A percentile compares a stretch with the other conserved stretches of the same genome.
These are phyloP conservation scores for Monosporascus cannonballus DNA, from an alignment of 2,329 filamentous ascomycete genomes.

Conservation along the genomic window DNA sequence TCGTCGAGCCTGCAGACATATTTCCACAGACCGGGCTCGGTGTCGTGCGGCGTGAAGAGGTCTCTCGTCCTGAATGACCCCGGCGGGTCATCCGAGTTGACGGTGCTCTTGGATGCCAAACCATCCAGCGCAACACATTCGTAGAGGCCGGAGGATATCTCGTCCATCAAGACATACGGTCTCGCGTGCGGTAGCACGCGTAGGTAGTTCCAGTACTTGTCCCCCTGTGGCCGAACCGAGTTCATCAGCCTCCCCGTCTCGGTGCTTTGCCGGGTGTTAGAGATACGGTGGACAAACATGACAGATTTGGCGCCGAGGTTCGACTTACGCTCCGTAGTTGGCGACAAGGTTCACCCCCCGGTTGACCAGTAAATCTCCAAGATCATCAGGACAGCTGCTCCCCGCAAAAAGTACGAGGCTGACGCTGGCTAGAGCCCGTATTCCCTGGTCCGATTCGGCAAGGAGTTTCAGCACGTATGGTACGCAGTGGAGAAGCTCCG, in stretches of 20 bases:
- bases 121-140: constrained; percentile 25
- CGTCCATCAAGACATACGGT: constrained; percentile 32
- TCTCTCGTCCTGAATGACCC: constrained; percentile 39
- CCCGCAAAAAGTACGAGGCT: constrained; percentile 45
- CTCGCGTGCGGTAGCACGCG: constrained; percentile 32
- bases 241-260: constrained; percentile 54
- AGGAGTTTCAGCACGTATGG: constrained; percentile 54
- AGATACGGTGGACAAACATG: not conserved
- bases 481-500: constrained; percentile 48
- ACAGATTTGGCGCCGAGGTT: not conserved
- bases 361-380: constrained; percentile 42
- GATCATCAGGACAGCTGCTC: constrained; percentile 45
- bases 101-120: constrained; percentile 23
- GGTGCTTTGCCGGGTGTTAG: constrained; percentile 30
- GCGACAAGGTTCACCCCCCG: constrained; percentile 43
- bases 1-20: constrained; percentile 40
- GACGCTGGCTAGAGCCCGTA: constrained; percentile 34
- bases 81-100: constrained; percentile 36
- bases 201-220: constrained; percentile 52
- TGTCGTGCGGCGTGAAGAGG: constrained; percentile 35
- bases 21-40: constrained; percentile 36
- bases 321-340: constrained; percentile 42
- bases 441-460: constrained; percentile 45
- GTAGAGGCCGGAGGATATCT: constrained; percentile 27
- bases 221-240: constrained; percentile 40